phyloP scores from a whole-genome alignment of 202 grass and related monocot genomes.

The Zizania palustris region DNA sequence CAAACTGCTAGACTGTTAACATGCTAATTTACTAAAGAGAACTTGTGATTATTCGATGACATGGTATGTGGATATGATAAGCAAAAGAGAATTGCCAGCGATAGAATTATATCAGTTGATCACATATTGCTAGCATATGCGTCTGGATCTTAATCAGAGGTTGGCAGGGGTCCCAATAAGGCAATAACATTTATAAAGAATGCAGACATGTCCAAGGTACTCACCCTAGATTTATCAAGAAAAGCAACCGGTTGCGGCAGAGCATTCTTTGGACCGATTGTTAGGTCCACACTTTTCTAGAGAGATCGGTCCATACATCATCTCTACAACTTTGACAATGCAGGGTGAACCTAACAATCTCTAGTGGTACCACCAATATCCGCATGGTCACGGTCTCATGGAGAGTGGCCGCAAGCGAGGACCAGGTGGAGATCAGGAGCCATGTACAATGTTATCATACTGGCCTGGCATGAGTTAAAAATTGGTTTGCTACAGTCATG shows the following conservation, averaged over 20 bases:
- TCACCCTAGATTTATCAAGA: slow-evolving; percentile 35
- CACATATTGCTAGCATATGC: slow-evolving; percentile 1
- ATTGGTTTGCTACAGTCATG: background rate
- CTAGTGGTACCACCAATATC: background rate
- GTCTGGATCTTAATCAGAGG: slow-evolving; percentile 10
- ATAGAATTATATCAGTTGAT: background rate
- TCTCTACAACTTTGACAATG: too few species aligned
- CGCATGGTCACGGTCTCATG: background rate
- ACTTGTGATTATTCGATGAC: background rate
- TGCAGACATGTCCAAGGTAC: slow-evolving; percentile 37
- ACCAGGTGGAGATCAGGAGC: background rate
- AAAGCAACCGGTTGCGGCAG: slow-evolving; percentile 14
- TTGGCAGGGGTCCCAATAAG: background rate
- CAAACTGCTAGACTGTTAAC: background rate
- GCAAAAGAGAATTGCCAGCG: slow-evolving; percentile 1
- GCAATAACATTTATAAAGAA: background rate
- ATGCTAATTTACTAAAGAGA: background rate
- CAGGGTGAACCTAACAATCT: background rate
- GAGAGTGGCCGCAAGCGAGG: background rate
- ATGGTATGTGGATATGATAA: background rate
- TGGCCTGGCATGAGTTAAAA: background rate
- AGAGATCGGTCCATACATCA: too few species aligned
- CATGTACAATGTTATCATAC: background rate
- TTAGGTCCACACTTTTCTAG: background rate
- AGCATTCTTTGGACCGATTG: slow-evolving; percentile 9